Base-by-base conservation (phyloP, 139 green algal genomes). In the Haematococcus lacustris region DNA sequence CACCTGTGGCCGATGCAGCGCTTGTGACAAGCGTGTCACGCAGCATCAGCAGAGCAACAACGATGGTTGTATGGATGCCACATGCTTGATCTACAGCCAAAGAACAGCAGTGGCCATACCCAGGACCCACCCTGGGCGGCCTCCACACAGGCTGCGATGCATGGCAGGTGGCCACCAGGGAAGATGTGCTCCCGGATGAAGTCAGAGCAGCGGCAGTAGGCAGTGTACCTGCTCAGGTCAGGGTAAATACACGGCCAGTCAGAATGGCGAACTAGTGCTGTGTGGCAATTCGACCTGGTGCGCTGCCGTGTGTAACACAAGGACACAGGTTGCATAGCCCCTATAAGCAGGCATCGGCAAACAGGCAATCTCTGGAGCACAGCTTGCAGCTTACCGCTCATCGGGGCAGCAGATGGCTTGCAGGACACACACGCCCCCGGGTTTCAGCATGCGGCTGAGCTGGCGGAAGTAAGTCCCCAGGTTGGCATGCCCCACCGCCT, bases 171-270 rank as follows among this genome's bases (percentile, higher is more conserved):
- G 33, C 87, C 90, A 13, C 92, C 93, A 3, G 93, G 93, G 87
- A 98, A 98, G 80, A 98, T 96, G 85, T 97, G 92, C 81, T 97
- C 90, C 30, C 94, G 86, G 73, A 98, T 98, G 86, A 98, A 98
- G 79, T 98, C 94, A 23, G 80, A 89, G 30, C 81, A 88, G 28
- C 70, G 33, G 80, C 92, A 93, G 82, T 98, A 98, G 1, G 79
- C 77, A 38, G 93, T 88, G 74, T 98, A 98, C 73, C 85, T 88
- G 73, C n/a, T 34, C 26, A n/a, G 13, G 60, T 57, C 17, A 67
- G 9, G n/a, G 60, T n/a, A 34, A 9, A 67, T 21, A 67, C 60
- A 67, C 30, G n/a, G n/a, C n/a, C n/a, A n/a, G n/a, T n/a, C n/a
- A n/a, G n/a, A n/a, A n/a, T n/a, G n/a, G n/a, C n/a, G n/a, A n/a